Evolutionary conservation across 2,329 filamentous ascomycete genomes (phyloP), one percentile per base, ranked within the genome.

Genomic region (Fonsecaea monophora): DNA sequence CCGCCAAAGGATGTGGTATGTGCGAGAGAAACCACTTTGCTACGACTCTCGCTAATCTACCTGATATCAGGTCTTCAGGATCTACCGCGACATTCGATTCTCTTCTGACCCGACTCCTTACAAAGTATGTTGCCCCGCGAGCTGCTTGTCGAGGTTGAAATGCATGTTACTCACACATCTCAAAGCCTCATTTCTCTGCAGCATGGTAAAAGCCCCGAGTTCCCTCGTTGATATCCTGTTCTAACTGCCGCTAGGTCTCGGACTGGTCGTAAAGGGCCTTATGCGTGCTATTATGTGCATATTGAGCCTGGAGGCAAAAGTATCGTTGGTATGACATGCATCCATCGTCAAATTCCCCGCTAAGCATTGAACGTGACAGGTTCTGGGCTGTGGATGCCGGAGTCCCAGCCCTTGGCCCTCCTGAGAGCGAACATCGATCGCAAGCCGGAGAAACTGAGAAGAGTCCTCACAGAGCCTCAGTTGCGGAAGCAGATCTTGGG

Each of bases 201-300:
- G 91, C 92, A 30, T 96, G 92, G 89, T 87, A 77, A 74, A 79
- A 74, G 60, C 42, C n/a, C 21, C 9, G 6, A 9, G 38, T 50
- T 21, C 7, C 15, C 32, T 34, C 13, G 3, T 25, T 4, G 12
- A 15, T 30, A 25, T 18, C 38, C 4, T 48, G 40, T 60, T 9
- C 34, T 60, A n/a, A 50, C 25, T 6, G 8, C n/a, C 30, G 12
- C 15, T 32, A 86, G 85, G 87, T 95, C 91, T 64, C 89, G 93
- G 21, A 96, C 92, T 0, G 93, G 93, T 21, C 86, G 91, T 62
- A 96, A 97, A 78, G 92, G 92, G 0, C 89, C 91, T 9, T 96
- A 95, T 78, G 93, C 93, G 6, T 90, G 88, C 75, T 97, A 97
- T 80, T 97, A 96, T 79, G 80, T 97, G 21, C 92, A 96, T 77